These are phyloP conservation scores for Aspergillus kassunensis DNA, from an alignment of 495 filamentous ascomycete genomes.

Conservation along the genomic window DNA sequence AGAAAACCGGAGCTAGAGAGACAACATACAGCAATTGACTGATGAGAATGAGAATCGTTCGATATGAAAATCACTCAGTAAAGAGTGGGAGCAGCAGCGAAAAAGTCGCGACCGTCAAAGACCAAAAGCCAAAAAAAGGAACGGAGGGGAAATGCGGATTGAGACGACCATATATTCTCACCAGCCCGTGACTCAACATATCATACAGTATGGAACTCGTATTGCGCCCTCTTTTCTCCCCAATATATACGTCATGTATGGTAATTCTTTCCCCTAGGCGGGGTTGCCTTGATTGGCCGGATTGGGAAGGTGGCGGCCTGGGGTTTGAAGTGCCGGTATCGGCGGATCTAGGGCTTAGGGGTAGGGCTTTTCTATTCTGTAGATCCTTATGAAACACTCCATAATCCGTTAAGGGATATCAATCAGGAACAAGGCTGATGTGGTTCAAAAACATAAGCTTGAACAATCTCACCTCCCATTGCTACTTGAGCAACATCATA, in stretches of 20 bases:
- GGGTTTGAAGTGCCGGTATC: constrained; percentile 16
- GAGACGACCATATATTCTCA: constrained; percentile 14
- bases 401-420: neutral
- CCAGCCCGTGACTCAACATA: constrained; percentile 16
- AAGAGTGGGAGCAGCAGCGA: constrained; percentile 26
- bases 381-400: neutral
- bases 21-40: constrained; percentile 9
- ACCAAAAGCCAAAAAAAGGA: constrained; percentile 27
- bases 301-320: constrained; percentile 19
- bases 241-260: neutral
- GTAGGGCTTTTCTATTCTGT: constrained; percentile 7
- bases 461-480: no score
- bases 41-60: neutral
- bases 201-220: constrained; percentile 3
- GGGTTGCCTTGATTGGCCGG: constrained; percentile 8
- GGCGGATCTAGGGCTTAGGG: constrained; percentile 20
- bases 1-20: neutral
- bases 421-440: no score
- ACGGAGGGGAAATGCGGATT: constrained; percentile 22
- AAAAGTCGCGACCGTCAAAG: constrained; percentile 29
- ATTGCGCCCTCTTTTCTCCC: neutral
- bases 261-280: constrained; percentile 8
- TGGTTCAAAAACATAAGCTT: no score
- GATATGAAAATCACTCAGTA: constrained; percentile 5
- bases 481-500: no score